Evolutionary conservation across 2,329 filamentous ascomycete species (phyloP).

Genomic region (Fusarium luffae): DNA sequence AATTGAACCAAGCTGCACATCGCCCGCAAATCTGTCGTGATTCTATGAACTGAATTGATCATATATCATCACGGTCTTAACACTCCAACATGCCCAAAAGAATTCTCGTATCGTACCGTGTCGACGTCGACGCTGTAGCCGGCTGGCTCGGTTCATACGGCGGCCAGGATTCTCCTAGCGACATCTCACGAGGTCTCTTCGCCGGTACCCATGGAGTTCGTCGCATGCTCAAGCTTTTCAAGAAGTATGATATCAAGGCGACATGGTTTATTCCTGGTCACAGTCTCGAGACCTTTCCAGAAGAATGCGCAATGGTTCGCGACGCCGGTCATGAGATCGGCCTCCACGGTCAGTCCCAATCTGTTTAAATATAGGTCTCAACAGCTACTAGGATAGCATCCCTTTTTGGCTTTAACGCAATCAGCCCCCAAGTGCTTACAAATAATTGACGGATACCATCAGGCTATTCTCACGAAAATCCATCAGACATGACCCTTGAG

Average conservation of each 20-base stretch:
- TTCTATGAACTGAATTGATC: too few relatives aligned
- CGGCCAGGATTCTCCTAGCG: constrained; percentile 74
- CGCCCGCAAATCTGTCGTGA: rapidly evolving
- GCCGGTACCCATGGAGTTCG: constrained; percentile 74
- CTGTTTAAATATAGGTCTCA: too few relatives aligned
- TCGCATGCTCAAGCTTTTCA: constrained; percentile 75
- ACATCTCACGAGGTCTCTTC: constrained; percentile 58
- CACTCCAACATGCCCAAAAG: not conserved
- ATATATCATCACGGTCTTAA: rapidly evolving
- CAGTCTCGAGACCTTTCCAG: constrained; percentile 61
- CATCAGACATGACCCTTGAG: constrained; percentile 75
- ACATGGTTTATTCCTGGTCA: constrained; percentile 64
- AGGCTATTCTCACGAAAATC: constrained; percentile 79
- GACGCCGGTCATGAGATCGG: constrained; percentile 63
- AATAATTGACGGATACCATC: rapidly evolving
- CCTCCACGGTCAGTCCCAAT: constrained; percentile 60
- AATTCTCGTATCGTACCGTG: constrained; percentile 61
- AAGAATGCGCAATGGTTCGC: constrained; percentile 57
- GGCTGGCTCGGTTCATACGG: constrained; percentile 82
- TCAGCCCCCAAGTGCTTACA: too few relatives aligned
- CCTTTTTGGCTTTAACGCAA: too few relatives aligned
- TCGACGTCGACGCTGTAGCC: constrained; percentile 81
- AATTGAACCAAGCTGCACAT: not conserved
- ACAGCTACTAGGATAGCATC: too few relatives aligned
- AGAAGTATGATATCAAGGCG: constrained; percentile 77